Base-by-base conservation (phyloP, 768 basidiomycete genomes). In the Hygrophorus russula region DNA sequence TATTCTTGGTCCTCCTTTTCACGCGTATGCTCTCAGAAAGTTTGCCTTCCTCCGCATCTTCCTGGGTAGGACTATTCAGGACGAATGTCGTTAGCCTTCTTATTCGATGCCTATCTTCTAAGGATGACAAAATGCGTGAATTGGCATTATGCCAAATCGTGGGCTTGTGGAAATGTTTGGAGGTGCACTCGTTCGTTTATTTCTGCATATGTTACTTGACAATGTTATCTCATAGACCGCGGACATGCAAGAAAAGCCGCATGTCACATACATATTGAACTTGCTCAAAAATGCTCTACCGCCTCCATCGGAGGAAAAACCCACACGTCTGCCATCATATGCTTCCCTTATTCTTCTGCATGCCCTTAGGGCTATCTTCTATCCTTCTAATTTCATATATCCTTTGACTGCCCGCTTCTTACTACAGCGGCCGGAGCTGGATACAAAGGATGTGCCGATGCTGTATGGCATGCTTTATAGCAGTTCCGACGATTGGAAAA, bases 391-490 rank as follows among this genome's bases (percentile, higher is more conserved):
- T 40, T 87, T 90, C 59, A 79, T 88, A 35, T 98, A 94, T 56
- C 90, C 93, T 0, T 64, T 82, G 12, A 85, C 82, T 0, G 79
- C 87, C 1, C 74, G 85, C 4, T 97, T 96, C 70, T 73, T 98
- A 4, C 73, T 98, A 0, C 92, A 96, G 59, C 78, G 94, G 1
- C 82, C 90, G 0, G 73, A 78, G 43, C 63, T 97, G 5, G 93
- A 97, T 53, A 63, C 65, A 1, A 66, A 64, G 1, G 93, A 97
- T 54, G 87, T 97, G 0, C 94, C 94, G 0, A 80, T 97, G 80
- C 62, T 99, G 4, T 97, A 88, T 54, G 69, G 69, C 9, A 82
- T 94, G 78, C 67, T 97, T 3, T 96, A 90, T 57, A 88, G 84
- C 51, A 73, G 66, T 46, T 71, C 70, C 15, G 82, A 86, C 32